Percentiles rank a stretch among this genome's conserved stretches.
These are phyloP conservation scores for Conticribra guillardii DNA, from an alignment of 108 stramenopile species.

Conservation along the genomic window DNA sequence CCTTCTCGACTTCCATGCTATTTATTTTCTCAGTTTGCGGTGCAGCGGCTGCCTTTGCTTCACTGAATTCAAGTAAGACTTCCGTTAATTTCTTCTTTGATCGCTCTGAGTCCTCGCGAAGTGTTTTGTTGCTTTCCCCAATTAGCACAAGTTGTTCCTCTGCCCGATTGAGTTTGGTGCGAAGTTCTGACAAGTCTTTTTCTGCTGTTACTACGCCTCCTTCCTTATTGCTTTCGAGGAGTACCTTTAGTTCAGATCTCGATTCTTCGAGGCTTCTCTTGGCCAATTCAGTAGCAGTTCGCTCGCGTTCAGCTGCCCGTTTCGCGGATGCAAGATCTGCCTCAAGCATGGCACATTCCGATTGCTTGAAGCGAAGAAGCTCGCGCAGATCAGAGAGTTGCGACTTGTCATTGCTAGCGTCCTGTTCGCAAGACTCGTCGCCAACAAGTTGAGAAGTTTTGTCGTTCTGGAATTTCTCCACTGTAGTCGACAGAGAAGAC, in stretches of 20 bases:
- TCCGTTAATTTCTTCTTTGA: conserved; percentile 42
- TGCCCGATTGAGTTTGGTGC: conserved; percentile 54
- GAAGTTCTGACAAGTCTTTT: conserved; percentile 21
- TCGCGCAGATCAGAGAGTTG: conserved; percentile 75
- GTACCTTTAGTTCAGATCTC: conserved; percentile 69
- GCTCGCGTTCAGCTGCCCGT: conserved; percentile 77
- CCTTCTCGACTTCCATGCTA: conserved; percentile 65
- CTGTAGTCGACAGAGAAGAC: conserved; percentile 58
- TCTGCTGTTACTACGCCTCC: conserved; percentile 28
- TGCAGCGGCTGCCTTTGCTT: conserved; percentile 45
- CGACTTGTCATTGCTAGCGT: conserved; percentile 37
- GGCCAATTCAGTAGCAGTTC: conserved; percentile 67
- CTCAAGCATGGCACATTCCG: conserved; percentile 80
- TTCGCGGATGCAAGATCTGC: conserved; percentile 76
- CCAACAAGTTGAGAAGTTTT: conserved; percentile 33
- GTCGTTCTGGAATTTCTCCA: conserved; percentile 62
- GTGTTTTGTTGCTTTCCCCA: conserved; percentile 78
- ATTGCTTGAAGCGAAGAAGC: conserved; percentile 77
- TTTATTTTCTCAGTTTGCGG: conserved; percentile 54
- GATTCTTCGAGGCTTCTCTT: conserved; percentile 82
- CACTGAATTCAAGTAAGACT: conserved; percentile 46
- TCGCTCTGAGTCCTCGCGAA: conserved; percentile 70
- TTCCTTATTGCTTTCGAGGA: conserved; percentile 32
- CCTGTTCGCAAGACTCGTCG: conserved; percentile 11
- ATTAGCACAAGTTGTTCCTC: conserved; percentile 76